Conservation (phyloP, 768 basidiomycete species). For the Cystobasidium onofrii region DNA sequence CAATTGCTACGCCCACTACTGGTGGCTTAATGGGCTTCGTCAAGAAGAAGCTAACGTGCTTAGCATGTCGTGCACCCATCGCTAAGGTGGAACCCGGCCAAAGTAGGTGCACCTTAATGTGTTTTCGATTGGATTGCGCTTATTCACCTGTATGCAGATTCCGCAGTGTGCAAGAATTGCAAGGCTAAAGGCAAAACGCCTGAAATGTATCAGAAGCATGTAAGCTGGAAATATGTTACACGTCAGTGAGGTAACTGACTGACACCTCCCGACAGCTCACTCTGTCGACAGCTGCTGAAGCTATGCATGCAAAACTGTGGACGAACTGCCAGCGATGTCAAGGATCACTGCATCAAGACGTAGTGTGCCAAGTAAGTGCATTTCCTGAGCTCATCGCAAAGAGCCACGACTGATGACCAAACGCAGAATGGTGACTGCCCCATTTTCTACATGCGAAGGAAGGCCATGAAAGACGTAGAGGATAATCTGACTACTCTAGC, state of each 20-base stretch:
- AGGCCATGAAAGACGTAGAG: slow-evolving; percentile 94
- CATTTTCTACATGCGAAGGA: slow-evolving; percentile 97
- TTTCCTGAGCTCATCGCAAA: neutral
- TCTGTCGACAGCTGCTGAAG: slow-evolving; percentile 52
- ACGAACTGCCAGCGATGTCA: slow-evolving; percentile 99
- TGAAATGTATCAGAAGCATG: slow-evolving; percentile 88
- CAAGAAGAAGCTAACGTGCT: slow-evolving; percentile 85
- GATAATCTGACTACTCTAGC: slow-evolving; percentile 69
- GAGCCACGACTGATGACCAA: neutral
- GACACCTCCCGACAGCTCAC: neutral
- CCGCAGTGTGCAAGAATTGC: slow-evolving; percentile 92
- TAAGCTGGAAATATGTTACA: slow-evolving; percentile 43
- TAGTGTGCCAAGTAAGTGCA: slow-evolving; percentile 35
- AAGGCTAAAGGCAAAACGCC: slow-evolving; percentile 58
- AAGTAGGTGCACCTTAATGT: slow-evolving; percentile 33
- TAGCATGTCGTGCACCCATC: slow-evolving; percentile 89
- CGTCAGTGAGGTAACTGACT: neutral
- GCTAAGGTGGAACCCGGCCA: slow-evolving; percentile 45
- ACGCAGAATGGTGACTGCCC: slow-evolving; percentile 92
- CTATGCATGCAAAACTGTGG: slow-evolving; percentile 89
- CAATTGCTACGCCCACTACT: slow-evolving; percentile 90
- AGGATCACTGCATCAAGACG: slow-evolving; percentile 78
- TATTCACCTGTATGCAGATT: slow-evolving; percentile 52
- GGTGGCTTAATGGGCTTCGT: slow-evolving; percentile 99
- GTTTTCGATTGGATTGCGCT: too few species aligned